Conservation (phyloP, 2,329 filamentous ascomycete genomes). For the Ascochyta viciae-villosae region DNA sequence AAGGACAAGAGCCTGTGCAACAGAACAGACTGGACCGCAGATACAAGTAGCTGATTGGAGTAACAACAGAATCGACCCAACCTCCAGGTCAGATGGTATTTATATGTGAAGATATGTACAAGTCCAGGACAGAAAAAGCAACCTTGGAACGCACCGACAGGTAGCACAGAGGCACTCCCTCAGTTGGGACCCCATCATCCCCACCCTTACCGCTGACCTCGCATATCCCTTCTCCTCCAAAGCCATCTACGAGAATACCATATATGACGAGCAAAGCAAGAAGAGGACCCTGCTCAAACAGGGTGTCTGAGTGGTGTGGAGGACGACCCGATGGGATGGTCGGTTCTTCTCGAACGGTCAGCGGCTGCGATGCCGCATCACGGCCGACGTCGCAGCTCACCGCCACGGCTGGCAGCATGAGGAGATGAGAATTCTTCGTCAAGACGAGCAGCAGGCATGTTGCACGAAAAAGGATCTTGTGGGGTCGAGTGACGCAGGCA, state of each 20-base stretch:
- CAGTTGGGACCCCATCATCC: not conserved
- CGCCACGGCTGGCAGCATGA: conserved; percentile 9
- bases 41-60: not conserved
- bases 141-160: conserved; percentile 16
- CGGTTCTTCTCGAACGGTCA: conserved; percentile 8
- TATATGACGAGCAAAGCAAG: conserved; percentile 1
- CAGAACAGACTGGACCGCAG: not conserved
- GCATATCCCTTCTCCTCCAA: conserved; percentile 16
- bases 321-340: conserved; percentile 13
- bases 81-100: not conserved
- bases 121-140: conserved; percentile 5
- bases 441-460: conserved; percentile 15
- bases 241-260: conserved; percentile 2
- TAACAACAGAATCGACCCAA: not conserved
- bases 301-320: conserved; percentile 4
- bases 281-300: conserved; percentile 14
- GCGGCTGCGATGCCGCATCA: conserved; percentile 4
- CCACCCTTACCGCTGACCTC: conserved; percentile 17
- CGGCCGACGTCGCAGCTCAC: conserved; percentile 7
- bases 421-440: conserved; percentile 17
- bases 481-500: conserved; percentile 19
- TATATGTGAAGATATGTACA: conserved; percentile 7
- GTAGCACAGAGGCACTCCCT: conserved; percentile 11
- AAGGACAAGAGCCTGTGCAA: not conserved
- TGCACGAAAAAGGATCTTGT: conserved; percentile 10